Base-by-base conservation (phyloP, 495 filamentous ascomycete genomes). In the Pseudevernia furfuracea region DNA sequence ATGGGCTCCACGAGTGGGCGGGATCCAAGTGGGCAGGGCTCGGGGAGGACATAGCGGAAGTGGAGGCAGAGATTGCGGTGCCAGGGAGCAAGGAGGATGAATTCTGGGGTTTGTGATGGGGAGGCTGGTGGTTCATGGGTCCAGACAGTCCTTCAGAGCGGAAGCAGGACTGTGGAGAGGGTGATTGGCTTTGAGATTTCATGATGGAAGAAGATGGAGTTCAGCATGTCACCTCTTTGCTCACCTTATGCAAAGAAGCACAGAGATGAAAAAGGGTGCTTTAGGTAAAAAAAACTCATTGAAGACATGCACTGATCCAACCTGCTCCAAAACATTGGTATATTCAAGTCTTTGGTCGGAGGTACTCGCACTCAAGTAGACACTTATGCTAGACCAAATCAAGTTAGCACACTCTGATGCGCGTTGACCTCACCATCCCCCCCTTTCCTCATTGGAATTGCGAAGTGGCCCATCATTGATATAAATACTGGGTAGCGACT, bases 51-150 rank as follows among this genome's bases (percentile, higher is more conserved):
- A 32, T 32, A 6, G 12, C 28, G 25, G 49, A 53, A 0, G 5
- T 32, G 49, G 49, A 53, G 49, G 49, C 25, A 7, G 49, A 53
- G 28, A 32, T 53, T 53, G 49, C 49, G 49, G 19, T 53, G 28
- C 49, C 49, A 4, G 49, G 49, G 49, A 53, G 23, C 10, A 49
- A 23, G 46, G 23, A 14, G 49, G 49, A 25, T 15, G 28, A 32
- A 14, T 25, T 28, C 12, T 28, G 49, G 49, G 49, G 15, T 25
- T 5, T 32, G 28, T 53, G 49, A 53, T 53, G 25, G 25, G 49
- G 28, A 17, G 49, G 3, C 2, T 17, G 49, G 49, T 25, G 23
- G 46, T 11, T 17, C 3, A 10, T 17, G 41, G 8, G 5, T 44
- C 19, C 15, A 21, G 41, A 21, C 15, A 9, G 10, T 28, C 4